Percentiles rank a stretch among this genome's conserved stretches.
Evolutionary conservation across 306 rosid species (phyloP).

Genomic region (Glycine latifolia): DNA sequence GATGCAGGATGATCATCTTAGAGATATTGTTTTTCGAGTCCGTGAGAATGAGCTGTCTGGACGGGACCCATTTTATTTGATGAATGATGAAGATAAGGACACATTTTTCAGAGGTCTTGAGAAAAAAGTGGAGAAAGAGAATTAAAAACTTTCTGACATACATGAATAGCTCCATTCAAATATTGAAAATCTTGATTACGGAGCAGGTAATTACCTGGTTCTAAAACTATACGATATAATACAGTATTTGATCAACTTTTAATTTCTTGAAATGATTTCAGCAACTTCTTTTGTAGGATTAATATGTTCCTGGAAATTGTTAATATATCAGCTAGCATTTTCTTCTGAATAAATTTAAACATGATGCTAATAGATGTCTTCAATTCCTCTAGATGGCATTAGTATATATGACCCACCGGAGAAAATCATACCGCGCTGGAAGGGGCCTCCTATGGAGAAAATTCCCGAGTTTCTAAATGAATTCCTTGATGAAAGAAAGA

Average conservation of each 20-base stretch:
- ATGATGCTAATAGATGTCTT: slow-evolving; percentile 44
- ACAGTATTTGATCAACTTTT: slow-evolving; percentile 33
- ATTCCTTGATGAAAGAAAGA: slow-evolving; percentile 65
- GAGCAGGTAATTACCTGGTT: slow-evolving; percentile 73
- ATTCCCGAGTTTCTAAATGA: slow-evolving; percentile 70
- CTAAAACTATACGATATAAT: slow-evolving; percentile 26
- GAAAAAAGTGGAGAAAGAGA: slow-evolving; percentile 78
- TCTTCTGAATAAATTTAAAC: slow-evolving; percentile 31
- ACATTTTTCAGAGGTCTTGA: slow-evolving; percentile 88
- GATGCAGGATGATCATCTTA: slow-evolving; percentile 84
- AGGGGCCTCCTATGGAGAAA: slow-evolving; percentile 78
- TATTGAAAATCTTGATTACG: slow-evolving; percentile 91
- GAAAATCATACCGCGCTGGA: slow-evolving; percentile 92
- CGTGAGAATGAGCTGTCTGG: slow-evolving; percentile 86
- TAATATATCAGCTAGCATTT: slow-evolving; percentile 32
- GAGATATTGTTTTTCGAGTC: slow-evolving; percentile 87
- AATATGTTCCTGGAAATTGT: slow-evolving; percentile 26
- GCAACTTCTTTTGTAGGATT: slow-evolving; percentile 4
- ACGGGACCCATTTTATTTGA: slow-evolving; percentile 76
- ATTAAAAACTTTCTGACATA: slow-evolving; percentile 66
- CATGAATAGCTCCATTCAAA: slow-evolving; percentile 91
- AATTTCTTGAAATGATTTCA: slow-evolving; percentile 28
- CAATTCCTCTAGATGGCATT: slow-evolving; percentile 72
- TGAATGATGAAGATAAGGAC: slow-evolving; percentile 71
- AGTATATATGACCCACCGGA: slow-evolving; percentile 87